Conservation (phyloP, 1,284 basidiomycete species). For the Apiotrichum veenhuisii region DNA sequence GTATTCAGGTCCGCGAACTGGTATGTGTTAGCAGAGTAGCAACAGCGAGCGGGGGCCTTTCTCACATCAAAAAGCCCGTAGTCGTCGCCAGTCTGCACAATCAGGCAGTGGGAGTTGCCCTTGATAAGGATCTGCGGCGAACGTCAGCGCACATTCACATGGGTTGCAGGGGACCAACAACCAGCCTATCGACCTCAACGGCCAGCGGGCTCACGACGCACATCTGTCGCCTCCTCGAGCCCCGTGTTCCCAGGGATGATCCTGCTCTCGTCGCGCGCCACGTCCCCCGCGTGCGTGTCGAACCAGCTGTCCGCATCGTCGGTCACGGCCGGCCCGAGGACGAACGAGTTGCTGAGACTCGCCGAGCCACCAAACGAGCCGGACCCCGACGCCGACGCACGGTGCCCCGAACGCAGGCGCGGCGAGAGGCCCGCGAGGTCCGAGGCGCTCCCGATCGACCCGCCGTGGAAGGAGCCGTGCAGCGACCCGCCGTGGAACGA, state of each 20-base stretch:
- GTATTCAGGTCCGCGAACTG: conserved; percentile 42
- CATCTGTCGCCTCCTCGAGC: conserved; percentile 38
- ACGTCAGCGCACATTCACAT: not conserved
- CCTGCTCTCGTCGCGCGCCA: conserved; percentile 2
- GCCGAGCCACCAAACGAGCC: conserved; percentile 13
- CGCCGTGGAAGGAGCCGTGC: conserved; percentile 5
- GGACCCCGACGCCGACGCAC: conserved; percentile 9
- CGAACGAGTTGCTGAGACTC: conserved; percentile 15
- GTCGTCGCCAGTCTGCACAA: conserved; percentile 22
- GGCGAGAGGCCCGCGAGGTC: conserved; percentile 15
- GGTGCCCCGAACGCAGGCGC: conserved; percentile 3
- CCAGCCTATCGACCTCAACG: too few relatives aligned
- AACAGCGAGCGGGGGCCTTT: too few relatives aligned
- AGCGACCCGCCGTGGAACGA: not conserved
- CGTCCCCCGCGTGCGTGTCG: conserved; percentile 14
- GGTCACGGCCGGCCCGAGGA: conserved; percentile 11
- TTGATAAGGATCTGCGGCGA: conserved; percentile 24
- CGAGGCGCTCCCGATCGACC: conserved; percentile 19
- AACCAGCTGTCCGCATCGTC: conserved; percentile 30
- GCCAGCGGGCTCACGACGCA: conserved; percentile 10
- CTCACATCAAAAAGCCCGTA: conserved; percentile 41
- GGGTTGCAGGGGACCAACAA: not conserved
- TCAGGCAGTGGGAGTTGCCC: conserved; percentile 18
- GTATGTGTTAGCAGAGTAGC: not conserved
- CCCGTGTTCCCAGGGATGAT: conserved; percentile 20